A percentile compares a stretch with the other conserved stretches of the same genome.
phyloP scores from a whole-genome alignment of 2,329 filamentous ascomycete species.

The Aspergillus neoniger region DNA sequence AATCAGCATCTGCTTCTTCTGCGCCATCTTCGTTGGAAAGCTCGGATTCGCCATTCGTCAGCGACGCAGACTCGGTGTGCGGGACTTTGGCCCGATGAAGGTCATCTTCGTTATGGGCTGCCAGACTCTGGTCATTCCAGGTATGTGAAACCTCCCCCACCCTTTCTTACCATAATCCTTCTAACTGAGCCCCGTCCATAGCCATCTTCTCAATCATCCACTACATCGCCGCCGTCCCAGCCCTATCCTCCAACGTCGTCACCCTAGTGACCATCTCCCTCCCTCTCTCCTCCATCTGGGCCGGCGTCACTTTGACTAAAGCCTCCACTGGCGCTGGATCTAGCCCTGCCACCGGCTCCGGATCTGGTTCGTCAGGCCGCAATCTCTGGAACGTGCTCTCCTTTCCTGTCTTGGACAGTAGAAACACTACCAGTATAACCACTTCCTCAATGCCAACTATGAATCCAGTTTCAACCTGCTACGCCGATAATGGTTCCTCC shows the following conservation, averaged over 20 bases:
- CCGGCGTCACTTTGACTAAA: constrained; percentile 44
- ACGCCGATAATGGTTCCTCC: constrained; percentile 23
- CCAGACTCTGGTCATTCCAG: constrained; percentile 66
- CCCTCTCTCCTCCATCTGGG: constrained; percentile 69
- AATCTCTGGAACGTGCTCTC: constrained; percentile 33
- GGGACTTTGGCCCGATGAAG: constrained; percentile 65
- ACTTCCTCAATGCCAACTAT: constrained; percentile 17
- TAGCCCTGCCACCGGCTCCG: constrained; percentile 28
- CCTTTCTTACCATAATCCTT: background rate
- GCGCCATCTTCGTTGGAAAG: constrained; percentile 62
- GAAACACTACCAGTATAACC: constrained; percentile 12
- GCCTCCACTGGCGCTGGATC: constrained; percentile 62
- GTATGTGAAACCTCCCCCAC: constrained; percentile 43
- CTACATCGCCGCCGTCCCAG: constrained; percentile 53
- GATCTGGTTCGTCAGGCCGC: constrained; percentile 15
- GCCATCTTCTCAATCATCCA: constrained; percentile 63
- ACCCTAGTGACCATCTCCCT: constrained; percentile 64
- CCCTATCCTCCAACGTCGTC: constrained; percentile 57
- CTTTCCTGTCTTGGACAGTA: constrained; percentile 19
- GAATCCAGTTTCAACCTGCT: constrained; percentile 31
- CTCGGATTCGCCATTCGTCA: constrained; percentile 59
- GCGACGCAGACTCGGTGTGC: constrained; percentile 59
- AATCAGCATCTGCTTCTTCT: constrained; percentile 63
- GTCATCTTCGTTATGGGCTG: constrained; percentile 68
- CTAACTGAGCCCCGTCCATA: constrained; percentile 35